Percentiles rank a stretch among this genome's conserved stretches.
These are phyloP conservation scores for Cyanidium caldarium DNA, from an alignment of 23 red algal species.

Conservation along the genomic window DNA sequence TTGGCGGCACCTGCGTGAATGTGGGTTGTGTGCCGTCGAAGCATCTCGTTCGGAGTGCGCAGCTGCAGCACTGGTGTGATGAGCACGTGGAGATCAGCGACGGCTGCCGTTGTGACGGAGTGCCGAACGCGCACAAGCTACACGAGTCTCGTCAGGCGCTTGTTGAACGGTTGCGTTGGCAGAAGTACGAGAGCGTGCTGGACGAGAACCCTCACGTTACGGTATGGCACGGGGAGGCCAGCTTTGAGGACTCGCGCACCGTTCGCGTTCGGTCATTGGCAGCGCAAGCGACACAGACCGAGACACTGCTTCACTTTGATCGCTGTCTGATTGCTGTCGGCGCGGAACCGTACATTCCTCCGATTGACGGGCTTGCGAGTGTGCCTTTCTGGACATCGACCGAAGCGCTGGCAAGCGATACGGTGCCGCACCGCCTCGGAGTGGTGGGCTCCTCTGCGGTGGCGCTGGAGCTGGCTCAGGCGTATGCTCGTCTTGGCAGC, in stretches of 20 bases:
- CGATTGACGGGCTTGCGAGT: conserved; percentile 9
- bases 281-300: neutral
- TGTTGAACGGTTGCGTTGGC: neutral
- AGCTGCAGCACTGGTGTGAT: conserved; percentile 2
- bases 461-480: conserved; percentile 14
- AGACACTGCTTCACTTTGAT: conserved; percentile 5
- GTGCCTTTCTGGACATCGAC: conserved; percentile 21
- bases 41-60: conserved; percentile 1
- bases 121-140: neutral
- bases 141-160: neutral
- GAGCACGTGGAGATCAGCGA: neutral
- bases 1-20: conserved; percentile 22
- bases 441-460: conserved; percentile 10
- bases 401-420: conserved; percentile 2
- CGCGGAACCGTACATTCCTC: conserved; percentile 3
- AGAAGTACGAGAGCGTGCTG: conserved; percentile 14
- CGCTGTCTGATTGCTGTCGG: conserved; percentile 17
- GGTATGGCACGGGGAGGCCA: neutral
- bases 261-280: neutral
- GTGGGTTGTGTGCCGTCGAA: conserved; percentile 14
- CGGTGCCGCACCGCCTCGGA: neutral
- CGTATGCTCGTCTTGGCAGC: conserved; percentile 17
- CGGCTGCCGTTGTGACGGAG: neutral
- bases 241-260: neutral
- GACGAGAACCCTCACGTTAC: neutral